Percentiles rank a stretch among this genome's conserved stretches.
Evolutionary conservation across 306 rosid genomes (phyloP).

Genomic region (Trifolium fragiferum): DNA sequence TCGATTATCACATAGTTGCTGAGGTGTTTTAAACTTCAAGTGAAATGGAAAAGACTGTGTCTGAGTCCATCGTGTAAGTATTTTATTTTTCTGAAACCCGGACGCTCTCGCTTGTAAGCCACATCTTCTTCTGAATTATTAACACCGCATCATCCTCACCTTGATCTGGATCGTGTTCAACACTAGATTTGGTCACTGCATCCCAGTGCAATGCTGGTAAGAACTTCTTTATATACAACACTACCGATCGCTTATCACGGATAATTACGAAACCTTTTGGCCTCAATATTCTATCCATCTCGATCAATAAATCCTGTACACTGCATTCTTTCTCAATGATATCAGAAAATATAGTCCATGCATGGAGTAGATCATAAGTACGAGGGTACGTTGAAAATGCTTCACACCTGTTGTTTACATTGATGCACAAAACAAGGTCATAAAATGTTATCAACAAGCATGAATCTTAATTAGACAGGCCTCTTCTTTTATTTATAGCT

Average conservation of each 20-base stretch:
- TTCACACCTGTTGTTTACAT: constrained; percentile 75
- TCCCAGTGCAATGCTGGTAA: constrained; percentile 86
- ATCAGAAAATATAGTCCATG: constrained; percentile 81
- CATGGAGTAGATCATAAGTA: constrained; percentile 86
- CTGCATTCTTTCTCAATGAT: constrained; percentile 80
- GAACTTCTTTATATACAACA: constrained; percentile 66
- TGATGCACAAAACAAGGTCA: constrained; percentile 40
- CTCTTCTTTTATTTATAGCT: not conserved
- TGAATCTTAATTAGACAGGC: not conserved
- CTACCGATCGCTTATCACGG: constrained; percentile 64
- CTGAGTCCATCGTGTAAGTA: not conserved
- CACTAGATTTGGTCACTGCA: constrained; percentile 56
- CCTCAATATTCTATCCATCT: constrained; percentile 86
- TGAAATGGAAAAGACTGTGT: constrained; percentile 15
- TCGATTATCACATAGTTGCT: constrained; percentile 10
- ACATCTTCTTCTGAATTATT: constrained; percentile 83
- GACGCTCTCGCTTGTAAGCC: constrained; percentile 77
- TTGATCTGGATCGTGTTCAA: constrained; percentile 38
- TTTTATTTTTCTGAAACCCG: constrained; percentile 58
- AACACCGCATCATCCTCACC: constrained; percentile 63
- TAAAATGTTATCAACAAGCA: not conserved
- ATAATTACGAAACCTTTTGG: constrained; percentile 86
- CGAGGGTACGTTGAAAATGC: constrained; percentile 94
- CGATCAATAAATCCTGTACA: constrained; percentile 78
- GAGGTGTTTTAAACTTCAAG: constrained; percentile 24